Evolutionary conservation across 805 yeast genomes (phyloP).

Genomic region (Lipomyces lipofer): DNA sequence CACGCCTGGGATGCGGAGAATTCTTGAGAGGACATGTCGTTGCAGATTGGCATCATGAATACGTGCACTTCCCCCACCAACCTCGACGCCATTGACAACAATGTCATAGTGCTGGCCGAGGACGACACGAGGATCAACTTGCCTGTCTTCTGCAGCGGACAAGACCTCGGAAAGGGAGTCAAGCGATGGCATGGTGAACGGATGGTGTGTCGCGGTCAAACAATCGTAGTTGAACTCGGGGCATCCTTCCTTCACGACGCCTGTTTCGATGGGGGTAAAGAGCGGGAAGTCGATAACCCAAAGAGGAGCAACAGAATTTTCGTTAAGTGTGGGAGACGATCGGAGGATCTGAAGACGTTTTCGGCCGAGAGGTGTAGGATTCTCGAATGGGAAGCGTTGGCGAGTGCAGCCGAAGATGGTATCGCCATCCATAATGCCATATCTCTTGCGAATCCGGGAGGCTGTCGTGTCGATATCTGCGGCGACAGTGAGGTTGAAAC

Average conservation of each 20-base stretch:
- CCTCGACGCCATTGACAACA: slow-evolving; percentile 90
- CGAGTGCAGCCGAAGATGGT: slow-evolving; percentile 79
- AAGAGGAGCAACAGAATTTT: slow-evolving; percentile 12
- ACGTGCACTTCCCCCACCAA: slow-evolving; percentile 97
- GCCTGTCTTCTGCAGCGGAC: background rate
- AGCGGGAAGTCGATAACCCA: slow-evolving; percentile 96
- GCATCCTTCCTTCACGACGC: slow-evolving; percentile 42
- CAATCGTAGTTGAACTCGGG: slow-evolving; percentile 58
- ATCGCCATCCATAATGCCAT: slow-evolving; percentile 61
- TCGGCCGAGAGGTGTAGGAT: slow-evolving; percentile 92
- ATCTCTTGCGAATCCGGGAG: background rate
- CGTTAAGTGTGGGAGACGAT: slow-evolving; percentile 34
- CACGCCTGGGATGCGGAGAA: slow-evolving; percentile 52
- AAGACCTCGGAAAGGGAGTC: slow-evolving; percentile 58
- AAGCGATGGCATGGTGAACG: slow-evolving; percentile 87
- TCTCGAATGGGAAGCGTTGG: slow-evolving; percentile 69
- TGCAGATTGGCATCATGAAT: slow-evolving; percentile 84
- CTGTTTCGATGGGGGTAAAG: slow-evolving; percentile 69
- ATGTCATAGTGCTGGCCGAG: slow-evolving; percentile 92
- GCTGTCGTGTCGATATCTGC: slow-evolving; percentile 7
- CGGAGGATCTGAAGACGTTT: slow-evolving; percentile 73
- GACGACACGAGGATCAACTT: slow-evolving; percentile 42
- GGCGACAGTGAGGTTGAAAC: slow-evolving; percentile 7
- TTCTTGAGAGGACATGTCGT: slow-evolving; percentile 62
- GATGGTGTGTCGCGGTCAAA: slow-evolving; percentile 84